A percentile compares a stretch with the other conserved stretches of the same genome.
phyloP scores from a whole-genome alignment of 805 yeast genomes.

The Candida ovalis region DNA sequence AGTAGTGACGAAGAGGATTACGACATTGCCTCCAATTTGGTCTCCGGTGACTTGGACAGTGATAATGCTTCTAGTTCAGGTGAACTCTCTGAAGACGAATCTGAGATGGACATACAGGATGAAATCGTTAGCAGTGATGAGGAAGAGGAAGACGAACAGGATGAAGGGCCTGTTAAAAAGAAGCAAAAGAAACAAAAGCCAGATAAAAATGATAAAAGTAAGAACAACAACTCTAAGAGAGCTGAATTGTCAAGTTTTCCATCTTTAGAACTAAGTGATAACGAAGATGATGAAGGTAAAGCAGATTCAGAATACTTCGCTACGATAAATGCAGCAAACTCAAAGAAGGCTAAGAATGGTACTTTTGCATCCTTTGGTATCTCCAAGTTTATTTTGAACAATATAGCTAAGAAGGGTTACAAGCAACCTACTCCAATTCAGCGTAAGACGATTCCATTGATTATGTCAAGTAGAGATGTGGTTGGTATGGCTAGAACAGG shows the following conservation, averaged over 20 bases:
- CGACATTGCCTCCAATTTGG: slow-evolving; percentile 63
- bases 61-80: slow-evolving; percentile 15
- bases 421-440: slow-evolving; percentile 97
- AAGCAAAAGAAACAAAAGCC: slow-evolving; percentile 26
- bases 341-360: slow-evolving; percentile 66
- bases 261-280: slow-evolving; percentile 42
- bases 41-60: slow-evolving; percentile 34
- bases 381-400: slow-evolving; percentile 63
- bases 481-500: slow-evolving; percentile 99
- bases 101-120: slow-evolving; percentile 40
- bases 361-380: slow-evolving; percentile 89
- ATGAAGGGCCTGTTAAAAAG: slow-evolving; percentile 28
- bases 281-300: slow-evolving; percentile 38
- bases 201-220: slow-evolving; percentile 13
- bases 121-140: slow-evolving; percentile 49
- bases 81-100: slow-evolving; percentile 27
- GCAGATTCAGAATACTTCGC: slow-evolving; percentile 35
- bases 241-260: slow-evolving; percentile 29
- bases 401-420: slow-evolving; percentile 81
- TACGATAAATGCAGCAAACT: slow-evolving; percentile 28
- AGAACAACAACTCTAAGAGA: slow-evolving; percentile 10
- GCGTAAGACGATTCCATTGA: slow-evolving; percentile 88
- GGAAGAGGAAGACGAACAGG: slow-evolving; percentile 35
- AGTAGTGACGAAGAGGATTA: slow-evolving; percentile 42
- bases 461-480: slow-evolving; percentile 84